Conservation (phyloP, 164 flowering plant genomes). For the Umbilicus rupestris region DNA sequence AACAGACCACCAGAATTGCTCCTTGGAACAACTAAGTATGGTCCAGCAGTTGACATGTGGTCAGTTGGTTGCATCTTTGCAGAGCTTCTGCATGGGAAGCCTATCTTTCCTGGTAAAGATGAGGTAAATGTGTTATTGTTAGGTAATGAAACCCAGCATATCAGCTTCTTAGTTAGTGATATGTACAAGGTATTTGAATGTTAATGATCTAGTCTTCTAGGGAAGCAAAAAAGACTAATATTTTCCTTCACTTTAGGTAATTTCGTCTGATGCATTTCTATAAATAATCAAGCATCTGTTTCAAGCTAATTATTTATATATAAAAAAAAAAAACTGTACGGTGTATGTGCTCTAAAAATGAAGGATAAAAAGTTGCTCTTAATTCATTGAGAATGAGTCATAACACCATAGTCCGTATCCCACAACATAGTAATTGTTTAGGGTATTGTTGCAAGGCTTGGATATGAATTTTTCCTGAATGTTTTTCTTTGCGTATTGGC, state of each 20-base stretch:
- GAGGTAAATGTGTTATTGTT: constrained; percentile 40
- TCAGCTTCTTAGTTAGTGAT: not conserved
- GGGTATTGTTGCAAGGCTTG: too few species aligned
- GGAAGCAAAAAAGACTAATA: not conserved
- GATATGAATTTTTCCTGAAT: too few species aligned
- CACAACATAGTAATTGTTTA: too few species aligned
- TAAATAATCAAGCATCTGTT: not conserved
- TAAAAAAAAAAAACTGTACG: not conserved
- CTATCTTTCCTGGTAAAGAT: constrained; percentile 83
- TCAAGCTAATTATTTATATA: not conserved
- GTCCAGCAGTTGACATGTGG: constrained; percentile 99
- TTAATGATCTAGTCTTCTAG: not conserved
- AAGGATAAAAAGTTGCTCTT: too few species aligned
- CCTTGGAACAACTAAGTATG: constrained; percentile 93
- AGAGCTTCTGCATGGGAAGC: constrained; percentile 88
- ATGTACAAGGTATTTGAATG: not conserved
- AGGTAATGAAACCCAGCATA: not conserved
- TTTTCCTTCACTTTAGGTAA: not conserved
- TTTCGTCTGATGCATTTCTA: not conserved
- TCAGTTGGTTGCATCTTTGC: constrained; percentile 98
- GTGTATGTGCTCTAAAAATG: too few species aligned
- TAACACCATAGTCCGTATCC: too few species aligned
- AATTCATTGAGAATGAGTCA: too few species aligned
- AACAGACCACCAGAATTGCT: constrained; percentile 95
- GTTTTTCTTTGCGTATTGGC: too few species aligned